Evolutionary conservation across 257 asterid species (phyloP), one percentile per base, ranked within the genome.

Genomic region (Agastache rugosa): DNA sequence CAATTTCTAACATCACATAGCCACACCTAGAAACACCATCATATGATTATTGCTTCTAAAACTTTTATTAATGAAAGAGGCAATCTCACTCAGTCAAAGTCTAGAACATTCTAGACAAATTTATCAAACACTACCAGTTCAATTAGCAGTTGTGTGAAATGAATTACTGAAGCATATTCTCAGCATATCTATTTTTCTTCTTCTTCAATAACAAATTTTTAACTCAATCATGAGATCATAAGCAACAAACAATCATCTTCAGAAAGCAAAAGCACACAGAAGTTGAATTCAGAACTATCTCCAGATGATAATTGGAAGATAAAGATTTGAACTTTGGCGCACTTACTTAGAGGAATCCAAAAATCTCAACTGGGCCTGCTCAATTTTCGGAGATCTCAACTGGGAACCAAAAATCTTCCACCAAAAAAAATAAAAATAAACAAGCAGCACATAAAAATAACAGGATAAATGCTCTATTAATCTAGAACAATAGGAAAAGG

Each of bases 341-440:
- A 64, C 91, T 80, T 84, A 91, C 97, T 76, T 76, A 34, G 76
- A 71, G 17, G 83, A 75, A 78, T 80, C 69, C 69, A 62, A 11
- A 61, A 77, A 75, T 79, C 83, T 79, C 64, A 74, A 78, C 8
- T 70, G 85, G 81, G 79, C 71, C 77, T 80, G 89, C 68, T 83
- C 91, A 76, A 78, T 73, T 78, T 77, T 83, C 82, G 29, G 61
- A 55, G 73, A 80, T 78, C 81, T 76, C 83, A 81, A 60, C 83
- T 72, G 79, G 80, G 83, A 72, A 63, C 84, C 80, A 72, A 84
- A 84, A 58, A 84, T 75, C 88, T 84, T 79, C 44, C 34, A 58
- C 75, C 77, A 20, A 71, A 70, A 25, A 11, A 6, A 64, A 47
- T 16, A n/a, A 71, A 1, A 25, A 1, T 44, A 15, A 54, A 31